phyloP scores from a whole-genome alignment of 139 green algal genomes.

The Chlorella sorokiniana region DNA sequence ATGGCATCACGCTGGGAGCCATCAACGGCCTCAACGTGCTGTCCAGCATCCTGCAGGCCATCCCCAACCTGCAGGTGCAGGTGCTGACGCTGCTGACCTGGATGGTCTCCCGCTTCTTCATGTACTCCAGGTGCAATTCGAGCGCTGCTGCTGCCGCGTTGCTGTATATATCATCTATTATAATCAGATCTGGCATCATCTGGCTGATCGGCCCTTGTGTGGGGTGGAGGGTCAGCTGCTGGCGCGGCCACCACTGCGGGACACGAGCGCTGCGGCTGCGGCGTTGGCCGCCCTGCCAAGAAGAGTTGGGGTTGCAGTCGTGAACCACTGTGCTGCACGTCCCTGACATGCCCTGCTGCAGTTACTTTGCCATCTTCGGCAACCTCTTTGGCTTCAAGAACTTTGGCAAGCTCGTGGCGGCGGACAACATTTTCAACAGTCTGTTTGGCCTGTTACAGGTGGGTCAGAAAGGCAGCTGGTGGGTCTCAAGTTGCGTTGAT shows the following conservation, averaged over 20 bases:
- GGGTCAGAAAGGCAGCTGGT: neutral
- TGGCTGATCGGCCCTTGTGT: no score
- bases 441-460: constrained; percentile 53
- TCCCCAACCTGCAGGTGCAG: constrained; percentile 54
- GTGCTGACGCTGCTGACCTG: constrained; percentile 58
- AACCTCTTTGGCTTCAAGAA: constrained; percentile 65
- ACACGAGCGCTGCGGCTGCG: no score
- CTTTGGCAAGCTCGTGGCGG: constrained; percentile 64
- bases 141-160: neutral
- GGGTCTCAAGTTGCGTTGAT: neutral
- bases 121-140: constrained; percentile 50
- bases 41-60: constrained; percentile 49
- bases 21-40: constrained; percentile 60
- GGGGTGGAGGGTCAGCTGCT: no score
- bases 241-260: no score
- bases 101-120: constrained; percentile 59
- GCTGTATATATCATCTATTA: neutral
- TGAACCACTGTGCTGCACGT: neutral
- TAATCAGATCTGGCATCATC: no score
- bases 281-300: no score
- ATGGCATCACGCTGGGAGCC: constrained; percentile 59
- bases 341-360: neutral
- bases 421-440: constrained; percentile 69
- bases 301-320: neutral
- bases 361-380: constrained; percentile 70